phyloP scores from a whole-genome alignment of 2,329 filamentous ascomycete species.

The Zymoseptoria crescenta region DNA sequence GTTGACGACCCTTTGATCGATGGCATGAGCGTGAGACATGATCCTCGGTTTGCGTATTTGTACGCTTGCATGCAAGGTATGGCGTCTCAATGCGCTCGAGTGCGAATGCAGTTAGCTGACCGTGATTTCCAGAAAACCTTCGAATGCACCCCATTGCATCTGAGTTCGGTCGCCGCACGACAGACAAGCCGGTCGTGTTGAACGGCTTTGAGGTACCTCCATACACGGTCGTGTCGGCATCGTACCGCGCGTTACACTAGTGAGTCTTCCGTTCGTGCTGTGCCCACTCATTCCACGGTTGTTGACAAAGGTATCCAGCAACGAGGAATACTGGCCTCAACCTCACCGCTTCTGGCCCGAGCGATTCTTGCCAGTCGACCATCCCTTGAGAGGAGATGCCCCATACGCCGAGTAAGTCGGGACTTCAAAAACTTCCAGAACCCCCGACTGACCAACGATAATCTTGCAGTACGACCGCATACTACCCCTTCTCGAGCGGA shows the following conservation, averaged over 20 bases:
- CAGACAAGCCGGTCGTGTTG: background rate
- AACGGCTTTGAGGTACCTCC: conserved; percentile 2
- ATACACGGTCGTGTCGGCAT: conserved; percentile 8
- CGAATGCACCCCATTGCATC: conserved; percentile 8
- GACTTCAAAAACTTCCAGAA: too few relatives aligned
- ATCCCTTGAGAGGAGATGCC: conserved; percentile 4
- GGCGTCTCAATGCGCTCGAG: too few relatives aligned
- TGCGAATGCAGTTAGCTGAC: too few relatives aligned
- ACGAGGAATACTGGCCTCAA: conserved; percentile 8
- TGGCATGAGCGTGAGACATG: conserved; percentile 1
- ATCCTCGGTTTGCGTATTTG: conserved; percentile 3
- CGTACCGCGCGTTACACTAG: conserved; percentile 3
- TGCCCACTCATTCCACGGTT: background rate
- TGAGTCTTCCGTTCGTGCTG: background rate
- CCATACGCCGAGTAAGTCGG: conserved; percentile 1
- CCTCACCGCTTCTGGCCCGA: conserved; percentile 7
- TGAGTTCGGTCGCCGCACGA: conserved; percentile 3
- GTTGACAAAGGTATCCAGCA: background rate
- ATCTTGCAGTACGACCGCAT: background rate
- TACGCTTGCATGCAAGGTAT: conserved; percentile 5
- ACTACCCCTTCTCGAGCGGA: conserved; percentile 8
- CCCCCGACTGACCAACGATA: background rate
- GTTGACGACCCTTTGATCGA: conserved; percentile 1
- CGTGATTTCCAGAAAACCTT: too few relatives aligned
- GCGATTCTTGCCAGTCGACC: conserved; percentile 2